These are phyloP conservation scores for Fusarium sp. DNA, from an alignment of 2,329 filamentous ascomycete species.

Conservation along the genomic window DNA sequence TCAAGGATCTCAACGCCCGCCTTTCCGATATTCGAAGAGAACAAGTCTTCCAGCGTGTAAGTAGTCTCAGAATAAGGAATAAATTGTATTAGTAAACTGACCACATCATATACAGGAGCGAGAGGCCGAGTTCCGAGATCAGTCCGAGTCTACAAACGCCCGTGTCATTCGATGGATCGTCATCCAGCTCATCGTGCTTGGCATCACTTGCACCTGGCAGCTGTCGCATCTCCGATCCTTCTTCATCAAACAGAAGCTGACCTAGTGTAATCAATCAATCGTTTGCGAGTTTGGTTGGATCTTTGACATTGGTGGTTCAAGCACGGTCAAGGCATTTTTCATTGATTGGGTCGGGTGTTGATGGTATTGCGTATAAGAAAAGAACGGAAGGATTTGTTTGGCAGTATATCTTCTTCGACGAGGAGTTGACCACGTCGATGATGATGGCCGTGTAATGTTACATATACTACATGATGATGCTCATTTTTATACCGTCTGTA, in stretches of 20 bases:
- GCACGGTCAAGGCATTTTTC: constrained; percentile 11
- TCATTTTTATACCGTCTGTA: constrained; percentile 25
- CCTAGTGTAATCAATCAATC: constrained; percentile 65
- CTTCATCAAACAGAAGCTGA: constrained; percentile 99
- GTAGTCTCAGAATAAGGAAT: constrained; percentile 46
- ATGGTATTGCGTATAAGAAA: constrained; percentile 18
- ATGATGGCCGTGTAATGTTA: constrained; percentile 44
- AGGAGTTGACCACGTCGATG: constrained; percentile 8
- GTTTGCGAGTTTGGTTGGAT: constrained; percentile 12
- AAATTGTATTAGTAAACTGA: constrained; percentile 15
- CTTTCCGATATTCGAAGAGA: constrained; percentile 91
- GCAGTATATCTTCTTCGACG: constrained; percentile 28
- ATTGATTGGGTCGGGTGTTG: constrained; percentile 27
- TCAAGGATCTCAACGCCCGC: constrained; percentile 89
- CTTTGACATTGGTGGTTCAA: constrained; percentile 14
- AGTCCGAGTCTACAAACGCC: constrained; percentile 92
- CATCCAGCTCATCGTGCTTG: constrained; percentile 88
- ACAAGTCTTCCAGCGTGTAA: constrained; percentile 95
- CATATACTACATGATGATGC: constrained; percentile 44
- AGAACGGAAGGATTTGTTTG: constrained; percentile 25
- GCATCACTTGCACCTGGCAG: constrained; percentile 95
- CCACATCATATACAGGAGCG: constrained; percentile 76
- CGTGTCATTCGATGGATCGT: constrained; percentile 95
- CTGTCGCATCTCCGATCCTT: constrained; percentile 94
- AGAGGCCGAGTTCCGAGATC: constrained; percentile 97